These are phyloP conservation scores for Primulina tabacum DNA, from an alignment of 257 asterid species.

Conservation along the genomic window DNA sequence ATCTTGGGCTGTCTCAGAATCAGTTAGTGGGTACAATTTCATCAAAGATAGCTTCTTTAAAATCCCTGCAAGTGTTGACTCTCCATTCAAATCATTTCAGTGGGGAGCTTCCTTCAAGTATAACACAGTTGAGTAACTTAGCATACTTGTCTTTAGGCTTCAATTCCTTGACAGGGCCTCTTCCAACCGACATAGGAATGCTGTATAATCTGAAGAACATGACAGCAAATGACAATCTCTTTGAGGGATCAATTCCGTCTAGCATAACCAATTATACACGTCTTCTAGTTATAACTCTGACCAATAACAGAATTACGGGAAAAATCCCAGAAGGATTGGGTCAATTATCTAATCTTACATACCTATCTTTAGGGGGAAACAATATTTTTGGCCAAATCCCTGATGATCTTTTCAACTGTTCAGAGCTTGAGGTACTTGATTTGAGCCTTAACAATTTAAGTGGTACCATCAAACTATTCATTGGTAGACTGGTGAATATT, in stretches of 20 bases:
- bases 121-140: constrained; percentile 55
- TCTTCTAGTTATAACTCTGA: constrained; percentile 41
- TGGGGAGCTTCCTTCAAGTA: constrained; percentile 56
- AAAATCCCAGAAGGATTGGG: constrained; percentile 54
- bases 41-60: constrained; percentile 40
- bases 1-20: constrained; percentile 62
- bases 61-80: constrained; percentile 58
- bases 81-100: constrained; percentile 66
- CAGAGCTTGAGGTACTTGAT: constrained; percentile 46
- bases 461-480: constrained; percentile 39
- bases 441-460: constrained; percentile 39
- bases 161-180: constrained; percentile 57
- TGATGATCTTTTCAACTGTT: constrained; percentile 58
- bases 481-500: constrained; percentile 53
- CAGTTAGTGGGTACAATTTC: constrained; percentile 50
- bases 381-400: constrained; percentile 53
- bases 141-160: constrained; percentile 58
- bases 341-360: constrained; percentile 43
- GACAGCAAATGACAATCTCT: constrained; percentile 39
- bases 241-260: constrained; percentile 60
- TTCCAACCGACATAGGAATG: constrained; percentile 57
- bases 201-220: constrained; percentile 58
- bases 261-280: constrained; percentile 54
- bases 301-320: constrained; percentile 45
- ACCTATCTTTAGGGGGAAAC: constrained; percentile 47